These are phyloP conservation scores for Vitis hybrid DNA, from an alignment of 177 flowering plant genomes.

Conservation along the genomic window DNA sequence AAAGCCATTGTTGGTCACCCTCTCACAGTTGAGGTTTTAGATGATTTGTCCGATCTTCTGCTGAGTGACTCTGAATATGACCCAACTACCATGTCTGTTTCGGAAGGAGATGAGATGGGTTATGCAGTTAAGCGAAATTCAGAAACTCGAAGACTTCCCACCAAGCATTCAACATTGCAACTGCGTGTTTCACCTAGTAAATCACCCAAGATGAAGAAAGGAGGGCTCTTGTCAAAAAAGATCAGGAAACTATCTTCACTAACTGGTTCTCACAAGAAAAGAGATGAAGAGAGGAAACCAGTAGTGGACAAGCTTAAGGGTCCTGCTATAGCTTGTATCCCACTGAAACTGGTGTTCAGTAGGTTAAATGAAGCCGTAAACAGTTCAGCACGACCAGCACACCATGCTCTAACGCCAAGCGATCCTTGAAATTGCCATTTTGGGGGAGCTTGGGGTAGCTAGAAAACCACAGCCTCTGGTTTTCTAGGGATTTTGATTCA, in stretches of 20 bases:
- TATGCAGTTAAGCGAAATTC: conserved; percentile 11
- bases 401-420: conserved; percentile 15
- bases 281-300: conserved; percentile 29
- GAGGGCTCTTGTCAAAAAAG: conserved; percentile 49
- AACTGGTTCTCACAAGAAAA: conserved; percentile 31
- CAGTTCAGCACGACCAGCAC: conserved; percentile 25
- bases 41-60: conserved; percentile 43
- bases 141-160: conserved; percentile 12
- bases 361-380: conserved; percentile 74
- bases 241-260: conserved; percentile 65
- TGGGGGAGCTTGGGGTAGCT: neutral
- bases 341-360: conserved; percentile 74
- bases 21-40: conserved; percentile 58
- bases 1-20: conserved; percentile 88
- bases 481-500: conserved; percentile 8
- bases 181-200: conserved; percentile 22
- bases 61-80: conserved; percentile 20
- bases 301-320: conserved; percentile 43
- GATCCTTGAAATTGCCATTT: conserved; percentile 11
- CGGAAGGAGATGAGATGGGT: conserved; percentile 9
- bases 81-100: conserved; percentile 1
- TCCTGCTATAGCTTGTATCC: conserved; percentile 63
- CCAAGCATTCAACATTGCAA: conserved; percentile 20
- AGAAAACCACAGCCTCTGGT: neutral
- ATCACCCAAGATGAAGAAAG: conserved; percentile 35